These are phyloP conservation scores for Alternaria gansuensis DNA, from an alignment of 2,329 filamentous ascomycete genomes.

Conservation along the genomic window DNA sequence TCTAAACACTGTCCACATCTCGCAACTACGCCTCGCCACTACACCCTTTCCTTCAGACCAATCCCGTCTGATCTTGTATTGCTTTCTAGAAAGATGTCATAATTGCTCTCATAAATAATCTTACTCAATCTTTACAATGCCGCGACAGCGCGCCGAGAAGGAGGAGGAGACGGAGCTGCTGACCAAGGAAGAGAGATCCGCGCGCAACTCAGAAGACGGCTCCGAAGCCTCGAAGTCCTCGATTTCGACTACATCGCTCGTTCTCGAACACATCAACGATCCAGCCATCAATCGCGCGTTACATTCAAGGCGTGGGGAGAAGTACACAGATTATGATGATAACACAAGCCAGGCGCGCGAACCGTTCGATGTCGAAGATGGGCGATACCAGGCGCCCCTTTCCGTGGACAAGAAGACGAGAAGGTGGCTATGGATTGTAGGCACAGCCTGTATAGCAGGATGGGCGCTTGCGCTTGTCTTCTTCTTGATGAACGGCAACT, in stretches of 20 bases:
- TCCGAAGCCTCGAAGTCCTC: conserved; percentile 70
- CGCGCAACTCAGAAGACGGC: conserved; percentile 48
- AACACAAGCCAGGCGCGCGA: conserved; percentile 59
- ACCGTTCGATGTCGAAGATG: conserved; percentile 61
- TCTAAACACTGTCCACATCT: conserved; percentile 20
- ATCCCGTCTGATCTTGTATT: conserved; percentile 1
- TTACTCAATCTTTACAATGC: conserved; percentile 38
- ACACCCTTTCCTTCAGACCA: conserved; percentile 3
- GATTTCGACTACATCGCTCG: conserved; percentile 82
- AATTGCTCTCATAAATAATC: neutral
- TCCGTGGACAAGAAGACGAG: conserved; percentile 72
- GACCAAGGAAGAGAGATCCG: conserved; percentile 45
- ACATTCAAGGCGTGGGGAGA: conserved; percentile 44
- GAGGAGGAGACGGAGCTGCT: conserved; percentile 60
- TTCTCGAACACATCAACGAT: conserved; percentile 79
- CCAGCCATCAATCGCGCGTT: conserved; percentile 50
- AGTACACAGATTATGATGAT: conserved; percentile 52
- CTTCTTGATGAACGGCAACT: conserved; percentile 71
- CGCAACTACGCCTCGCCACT: conserved; percentile 15
- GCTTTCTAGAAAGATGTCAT: conserved; percentile 29
- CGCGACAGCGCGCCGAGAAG: conserved; percentile 46
- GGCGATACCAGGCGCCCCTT: conserved; percentile 57
- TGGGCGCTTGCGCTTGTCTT: conserved; percentile 75
- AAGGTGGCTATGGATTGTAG: conserved; percentile 68
- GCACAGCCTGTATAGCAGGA: conserved; percentile 67